Evolutionary conservation across 805 yeast species (phyloP), one percentile per base, ranked within the genome.

Genomic region (Yamadazyma akitaensis): DNA sequence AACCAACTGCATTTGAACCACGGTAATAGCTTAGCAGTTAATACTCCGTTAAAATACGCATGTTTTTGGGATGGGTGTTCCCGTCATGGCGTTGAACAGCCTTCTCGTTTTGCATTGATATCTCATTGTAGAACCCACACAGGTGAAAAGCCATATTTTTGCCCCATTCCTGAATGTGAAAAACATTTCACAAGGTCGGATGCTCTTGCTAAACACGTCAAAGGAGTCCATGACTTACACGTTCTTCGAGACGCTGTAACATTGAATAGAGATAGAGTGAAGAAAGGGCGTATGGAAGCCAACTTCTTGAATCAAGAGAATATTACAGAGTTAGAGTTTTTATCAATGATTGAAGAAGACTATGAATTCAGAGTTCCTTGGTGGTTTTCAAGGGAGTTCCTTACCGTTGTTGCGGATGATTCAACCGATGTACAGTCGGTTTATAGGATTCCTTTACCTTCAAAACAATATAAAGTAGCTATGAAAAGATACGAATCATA

Each of bases 111-210:
- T 61, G 83, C 85, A 0, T 67, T 85, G 28, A 68, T 81, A 0
- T 71, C 85, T 0, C 92, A 85, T 57, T 67, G 83, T 53, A 61
- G 88, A 46, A 71, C 79, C 1, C 92, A 85, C 59, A 79, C 85
- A 0, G 82, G 85, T 1, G 86, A 84, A 54, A 75, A 75, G 54
- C 88, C 88, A 31, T 82, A 76, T 53, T 76, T 70, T 54, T 85
- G 92, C 60, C 72, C 77, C 1, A 67, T 83, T 12, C 87, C 87
- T 1, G 87, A 82, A 52, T 85, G 92, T 61, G 76, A 74, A 42
- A 73, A 77, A 50, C 73, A 74, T 38, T 84, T 82, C 56, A 74
- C 80, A 0, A 61, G 85, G 44, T 69, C 82, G 0, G 86, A 81
- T 51, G 86, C 84, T 1, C 69, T 86, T 50, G 75, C 82, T 16